phyloP scores from a whole-genome alignment of 2,329 filamentous ascomycete genomes.

The Ceratocystis albifundus region DNA sequence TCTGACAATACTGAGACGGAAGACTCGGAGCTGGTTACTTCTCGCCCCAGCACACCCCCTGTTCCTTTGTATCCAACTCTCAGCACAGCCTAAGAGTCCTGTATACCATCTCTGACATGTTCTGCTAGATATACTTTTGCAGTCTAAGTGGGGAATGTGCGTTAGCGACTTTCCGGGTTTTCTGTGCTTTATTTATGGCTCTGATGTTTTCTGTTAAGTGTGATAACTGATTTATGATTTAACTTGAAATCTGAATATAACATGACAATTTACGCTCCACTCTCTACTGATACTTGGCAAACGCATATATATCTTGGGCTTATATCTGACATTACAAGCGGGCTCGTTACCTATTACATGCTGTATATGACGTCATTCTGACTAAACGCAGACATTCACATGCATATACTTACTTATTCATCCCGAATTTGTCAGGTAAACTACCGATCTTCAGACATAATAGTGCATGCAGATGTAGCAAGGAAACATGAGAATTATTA shows the following conservation, averaged over 20 bases:
- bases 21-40: conserved; percentile 18
- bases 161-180: not conserved
- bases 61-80: conserved; percentile 22
- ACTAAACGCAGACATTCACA: no score
- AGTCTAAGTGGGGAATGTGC: no score
- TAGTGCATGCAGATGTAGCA: no score
- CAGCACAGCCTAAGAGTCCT: conserved; percentile 8
- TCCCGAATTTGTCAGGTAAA: no score
- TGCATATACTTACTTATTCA: no score
- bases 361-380: no score
- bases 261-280: not conserved
- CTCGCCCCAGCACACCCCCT: conserved; percentile 11
- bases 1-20: not conserved
- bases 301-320: no score
- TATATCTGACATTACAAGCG: no score
- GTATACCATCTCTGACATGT: not conserved
- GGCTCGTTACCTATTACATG: no score
- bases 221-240: not conserved
- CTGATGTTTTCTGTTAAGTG: not conserved
- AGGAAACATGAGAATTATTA: no score
- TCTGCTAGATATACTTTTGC: not conserved
- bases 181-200: not conserved
- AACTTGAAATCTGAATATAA: not conserved
- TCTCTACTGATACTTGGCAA: not conserved
- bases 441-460: no score